Evolutionary conservation across 495 filamentous ascomycete genomes (phyloP), one percentile per base, ranked within the genome.

Genomic region (Aspergillus coremiiformis): DNA sequence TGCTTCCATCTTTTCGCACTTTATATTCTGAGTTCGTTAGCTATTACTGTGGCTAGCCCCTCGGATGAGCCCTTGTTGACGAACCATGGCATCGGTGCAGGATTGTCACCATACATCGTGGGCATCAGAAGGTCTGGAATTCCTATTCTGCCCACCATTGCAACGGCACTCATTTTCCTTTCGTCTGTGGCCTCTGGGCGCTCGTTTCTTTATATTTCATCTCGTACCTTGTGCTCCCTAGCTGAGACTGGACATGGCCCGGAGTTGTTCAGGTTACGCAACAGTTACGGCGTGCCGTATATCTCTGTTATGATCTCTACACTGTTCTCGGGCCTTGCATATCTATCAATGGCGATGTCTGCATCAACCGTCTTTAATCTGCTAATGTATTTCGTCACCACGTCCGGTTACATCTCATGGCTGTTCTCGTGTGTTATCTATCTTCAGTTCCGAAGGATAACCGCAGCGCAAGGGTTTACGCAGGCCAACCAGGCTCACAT

Each of bases 141-240:
- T 55, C 71, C 70, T 0, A 77, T 74, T 7, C 74, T 89, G 14
- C 76, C 79, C n/a, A 76, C 69, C 2, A 72, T 86, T 22, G 84
- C 84, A 49, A 89, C 86, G 29, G 77, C 81, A 1, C 71, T 84
- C 5, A 87, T 91, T 45, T 75, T 88, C 35, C 80, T 85, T 9
- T 87, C 84, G 3, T 86, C 84, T 2, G 85, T 86, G 72, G 82
- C 80, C 7, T 80, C 81, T 17, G 82, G 75, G 29, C 84, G 83
- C 56, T 77, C 78, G 1, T 84, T 81, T 66, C 69, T 85, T 14
- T 80, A 76, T 57, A 64, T 76, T 8, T 72, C 77, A 5, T 80
- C 78, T 3, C 79, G 80, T n/a, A 68, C 65, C 1, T 63, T 80
- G 20, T 73, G 67, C 51, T 63, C 71, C 7, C 63, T 80, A 48